These are phyloP conservation scores for Cyberlindnera suaveolens DNA, from an alignment of 805 yeast species.

Conservation along the genomic window DNA sequence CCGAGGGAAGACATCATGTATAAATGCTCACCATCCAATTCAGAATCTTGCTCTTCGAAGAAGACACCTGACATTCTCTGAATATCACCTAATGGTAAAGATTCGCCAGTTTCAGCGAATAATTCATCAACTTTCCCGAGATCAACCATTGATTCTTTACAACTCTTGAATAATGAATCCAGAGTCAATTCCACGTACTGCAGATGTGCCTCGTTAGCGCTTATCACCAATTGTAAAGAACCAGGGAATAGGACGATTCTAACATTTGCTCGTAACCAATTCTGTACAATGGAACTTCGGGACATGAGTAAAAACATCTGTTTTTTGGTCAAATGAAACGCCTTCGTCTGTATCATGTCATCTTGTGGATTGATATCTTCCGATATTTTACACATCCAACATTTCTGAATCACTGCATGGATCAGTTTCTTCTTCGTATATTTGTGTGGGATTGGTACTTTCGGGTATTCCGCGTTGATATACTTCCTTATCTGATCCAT, in stretches of 20 bases:
- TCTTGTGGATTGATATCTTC: conserved; percentile 10
- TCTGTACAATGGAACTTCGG: conserved; percentile 16
- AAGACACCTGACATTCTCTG: conserved; percentile 20
- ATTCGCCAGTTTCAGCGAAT: conserved; percentile 3
- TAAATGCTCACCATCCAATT: not conserved
- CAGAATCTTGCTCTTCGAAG: conserved; percentile 10
- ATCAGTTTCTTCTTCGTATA: conserved; percentile 5
- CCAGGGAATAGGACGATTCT: conserved; percentile 17
- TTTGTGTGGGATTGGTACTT: not conserved
- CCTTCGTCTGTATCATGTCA: conserved; percentile 14
- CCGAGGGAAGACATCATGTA: conserved; percentile 18
- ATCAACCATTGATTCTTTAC: conserved; percentile 12
- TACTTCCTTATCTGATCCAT: conserved; percentile 13
- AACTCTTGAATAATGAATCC: conserved; percentile 11
- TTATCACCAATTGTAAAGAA: conserved; percentile 17
- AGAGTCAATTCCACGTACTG: conserved; percentile 22
- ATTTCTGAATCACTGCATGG: conserved; percentile 4
- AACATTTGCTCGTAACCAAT: conserved; percentile 23
- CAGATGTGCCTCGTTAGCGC: conserved; percentile 17
- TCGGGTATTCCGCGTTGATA: conserved; percentile 7
- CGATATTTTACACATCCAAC: conserved; percentile 16
- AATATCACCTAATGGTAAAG: conserved; percentile 19
- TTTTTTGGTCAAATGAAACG: conserved; percentile 15
- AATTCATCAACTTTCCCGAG: conserved; percentile 9
- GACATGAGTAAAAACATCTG: conserved; percentile 17